Evolutionary conservation across 2,329 filamentous ascomycete species (phyloP).

Genomic region (Fusarium staphyleae): DNA sequence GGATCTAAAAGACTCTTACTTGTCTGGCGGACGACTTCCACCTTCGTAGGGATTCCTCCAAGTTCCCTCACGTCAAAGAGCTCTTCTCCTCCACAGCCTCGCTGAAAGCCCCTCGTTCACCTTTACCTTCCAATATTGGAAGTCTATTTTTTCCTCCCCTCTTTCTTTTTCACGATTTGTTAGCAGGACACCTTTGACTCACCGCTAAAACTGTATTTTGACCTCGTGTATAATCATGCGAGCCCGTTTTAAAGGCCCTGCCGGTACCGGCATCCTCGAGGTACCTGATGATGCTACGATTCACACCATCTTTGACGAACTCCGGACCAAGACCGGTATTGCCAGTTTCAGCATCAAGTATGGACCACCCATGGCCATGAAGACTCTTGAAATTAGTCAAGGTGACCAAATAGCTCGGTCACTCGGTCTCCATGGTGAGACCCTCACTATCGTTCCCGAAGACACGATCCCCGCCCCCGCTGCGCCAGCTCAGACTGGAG

Average conservation of each 20-base stretch:
- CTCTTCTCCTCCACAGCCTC: not conserved
- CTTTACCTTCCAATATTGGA: not conserved
- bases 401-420: slow-evolving; percentile 56
- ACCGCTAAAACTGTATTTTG: not conserved
- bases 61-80: slow-evolving; percentile 15
- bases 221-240: slow-evolving; percentile 59
- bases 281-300: slow-evolving; percentile 74
- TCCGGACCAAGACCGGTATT: slow-evolving; percentile 70
- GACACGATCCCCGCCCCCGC: slow-evolving; percentile 40
- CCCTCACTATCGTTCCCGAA: slow-evolving; percentile 56
- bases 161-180: too few relatives aligned
- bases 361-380: slow-evolving; percentile 74
- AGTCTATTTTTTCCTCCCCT: not conserved
- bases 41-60: slow-evolving; percentile 8
- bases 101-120: slow-evolving; percentile 7
- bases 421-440: slow-evolving; percentile 58
- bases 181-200: too few relatives aligned
- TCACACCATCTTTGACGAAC: slow-evolving; percentile 64
- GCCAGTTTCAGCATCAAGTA: slow-evolving; percentile 78
- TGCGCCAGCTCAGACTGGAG: slow-evolving; percentile 7
- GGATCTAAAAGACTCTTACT: not conserved
- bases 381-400: slow-evolving; percentile 68
- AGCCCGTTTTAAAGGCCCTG: slow-evolving; percentile 76
- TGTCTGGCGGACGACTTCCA: not conserved
- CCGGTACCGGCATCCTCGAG: slow-evolving; percentile 73